Base-by-base conservation (phyloP, 176 grass and related monocot genomes). In the Cymbopogon citratus region DNA sequence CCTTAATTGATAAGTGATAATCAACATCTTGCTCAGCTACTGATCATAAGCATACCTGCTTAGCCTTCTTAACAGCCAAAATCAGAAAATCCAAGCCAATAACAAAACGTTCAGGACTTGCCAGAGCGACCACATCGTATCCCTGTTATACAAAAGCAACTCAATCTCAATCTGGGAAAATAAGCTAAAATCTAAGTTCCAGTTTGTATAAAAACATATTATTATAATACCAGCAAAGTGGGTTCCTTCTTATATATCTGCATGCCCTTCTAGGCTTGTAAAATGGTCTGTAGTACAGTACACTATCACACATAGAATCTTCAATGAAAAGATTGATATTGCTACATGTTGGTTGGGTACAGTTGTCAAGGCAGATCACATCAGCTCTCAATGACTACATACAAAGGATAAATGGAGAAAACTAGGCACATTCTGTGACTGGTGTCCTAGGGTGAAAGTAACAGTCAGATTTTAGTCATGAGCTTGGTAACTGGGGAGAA, bases 81-180 rank as follows among this genome's bases (percentile, higher is more conserved):
- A 70, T 57, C 40, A 83, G 94, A 92, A 80, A 97, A 68, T 94
- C 92, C 71, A 97, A 79, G 35, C 94, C 92, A 85, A 94, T 71
- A 85, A 94, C 94, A 90, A 87, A 94, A 34, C 92, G 83, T 19
- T 89, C 87, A 71, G 77, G 41, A 39, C 92, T 78, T 70, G 94
- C 90, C 18, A 94, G 78, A 71, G 87, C 80, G 14, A 91, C 88
- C 56, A 94, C 94, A 89, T 97, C 90, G 28, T 97, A 94, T 77
- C 94, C 94, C 94, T 97, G 68, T 85, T 66, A 82, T 9, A 67
- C 65, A 80, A 3, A 81, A 79, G 43, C 29, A 92, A 41, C 65
- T 71, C 49, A 40, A 81, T 75, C 65, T 71, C 49, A 40, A 81
- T 75, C 4, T 48, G 26, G 18, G 10, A 12, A 18, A 34, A 23